A percentile compares a stretch with the other conserved stretches of the same genome.
Conservation (phyloP, 345 rosid species). For the Eucalyptus paniculata region DNA sequence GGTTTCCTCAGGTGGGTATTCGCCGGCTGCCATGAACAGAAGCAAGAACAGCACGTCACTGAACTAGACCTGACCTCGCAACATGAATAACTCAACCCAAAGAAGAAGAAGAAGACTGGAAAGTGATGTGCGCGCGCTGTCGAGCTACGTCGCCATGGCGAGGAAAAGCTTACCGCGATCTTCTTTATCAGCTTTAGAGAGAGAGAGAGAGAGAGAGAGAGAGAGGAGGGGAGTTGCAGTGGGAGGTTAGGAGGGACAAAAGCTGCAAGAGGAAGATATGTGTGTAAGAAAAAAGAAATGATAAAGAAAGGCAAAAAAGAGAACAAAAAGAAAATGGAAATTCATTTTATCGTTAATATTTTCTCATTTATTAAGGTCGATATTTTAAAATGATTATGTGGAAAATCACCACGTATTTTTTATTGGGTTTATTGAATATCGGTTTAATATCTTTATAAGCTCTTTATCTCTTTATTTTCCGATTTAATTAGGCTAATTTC, state of each 20-base stretch:
- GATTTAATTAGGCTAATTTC: neutral
- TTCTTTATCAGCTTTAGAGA: neutral
- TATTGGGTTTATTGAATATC: neutral
- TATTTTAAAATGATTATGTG: neutral
- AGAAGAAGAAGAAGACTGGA: neutral
- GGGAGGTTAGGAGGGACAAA: neutral
- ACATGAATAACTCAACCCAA: neutral
- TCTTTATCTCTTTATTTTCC: rapidly evolving
- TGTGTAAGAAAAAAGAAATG: neutral
- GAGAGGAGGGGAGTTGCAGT: neutral
- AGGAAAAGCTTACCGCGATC: neutral
- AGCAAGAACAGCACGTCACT: neutral
- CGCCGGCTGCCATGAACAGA: neutral
- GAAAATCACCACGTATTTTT: neutral
- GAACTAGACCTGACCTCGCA: neutral
- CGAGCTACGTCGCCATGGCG: neutral
- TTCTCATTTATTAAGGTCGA: too few species aligned
- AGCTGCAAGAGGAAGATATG: constrained; percentile 1
- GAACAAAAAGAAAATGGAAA: too few species aligned
- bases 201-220: neutral
- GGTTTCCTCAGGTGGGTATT: neutral
- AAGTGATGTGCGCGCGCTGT: neutral
- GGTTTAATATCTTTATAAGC: neutral
- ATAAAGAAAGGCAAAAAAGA: neutral
- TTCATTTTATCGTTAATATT: neutral